Base-by-base conservation (phyloP, 2,329 filamentous ascomycete genomes). In the Xylariaceae sp. region DNA sequence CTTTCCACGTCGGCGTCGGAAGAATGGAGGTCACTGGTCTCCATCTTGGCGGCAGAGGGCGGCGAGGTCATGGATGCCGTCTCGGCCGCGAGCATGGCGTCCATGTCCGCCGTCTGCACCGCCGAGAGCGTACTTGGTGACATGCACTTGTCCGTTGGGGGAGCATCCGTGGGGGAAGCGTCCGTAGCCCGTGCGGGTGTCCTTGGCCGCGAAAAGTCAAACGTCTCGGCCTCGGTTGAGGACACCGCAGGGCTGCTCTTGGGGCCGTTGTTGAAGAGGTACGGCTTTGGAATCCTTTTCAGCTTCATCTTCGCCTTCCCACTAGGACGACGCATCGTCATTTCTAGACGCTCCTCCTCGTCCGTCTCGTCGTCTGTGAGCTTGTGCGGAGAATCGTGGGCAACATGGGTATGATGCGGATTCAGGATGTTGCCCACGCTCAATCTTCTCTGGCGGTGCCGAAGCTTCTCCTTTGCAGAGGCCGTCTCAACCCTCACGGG, bases 381-480 rank as follows among this genome's bases (percentile, higher is more conserved):
- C 3, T 51, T 58, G 12, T 57, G 53, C 10, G 67, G 63, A 0
- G 60, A 50, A 10, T 56, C 53, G 31, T 53, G 46, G 3, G 59
- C 40, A 9, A 60, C 59, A 13, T 52, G 51, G 15, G 59, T 59
- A 13, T 57, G 50, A 0, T 57, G 56, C 6, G 60, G 38, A 8
- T 39, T 32, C 10, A 64, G 59, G 1, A 75, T 46, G 39, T 64
- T 73, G 26, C 69, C 65, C 4, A 63, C 70, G 0, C 71, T 75
- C 2, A 64, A 68, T 15, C 71, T 60, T 3, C 72, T 64, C 34
- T 64, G 56, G 6, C 60, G 56, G 28, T 58, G 53, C 36, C 55
- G 57, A 18, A 51, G 14, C 33, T 44, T 56, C 37, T 42, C 53
- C 40, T 40, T 55, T 7, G 52, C 45, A 3, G 56, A 39, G 1